Percentiles rank a stretch among this genome's conserved stretches.
phyloP scores from a whole-genome alignment of 257 asterid genomes.

The Solanum clarkiae region DNA sequence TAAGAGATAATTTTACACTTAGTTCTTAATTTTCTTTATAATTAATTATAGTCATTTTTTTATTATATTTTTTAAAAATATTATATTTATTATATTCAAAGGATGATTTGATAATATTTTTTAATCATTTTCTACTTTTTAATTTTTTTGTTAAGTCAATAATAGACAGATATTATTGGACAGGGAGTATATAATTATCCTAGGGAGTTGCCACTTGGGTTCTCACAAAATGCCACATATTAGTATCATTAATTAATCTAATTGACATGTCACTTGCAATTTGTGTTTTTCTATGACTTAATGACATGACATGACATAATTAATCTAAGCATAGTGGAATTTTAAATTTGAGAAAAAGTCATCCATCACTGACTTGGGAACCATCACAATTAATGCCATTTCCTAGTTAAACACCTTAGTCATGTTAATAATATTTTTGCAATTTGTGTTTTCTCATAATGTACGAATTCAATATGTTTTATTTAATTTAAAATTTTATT shows the following conservation, averaged over 20 bases:
- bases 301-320: neutral
- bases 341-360: neutral
- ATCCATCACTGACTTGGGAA: neutral
- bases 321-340: neutral
- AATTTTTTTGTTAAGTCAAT: too few relatives aligned
- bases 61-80: too few relatives aligned
- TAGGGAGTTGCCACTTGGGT: neutral
- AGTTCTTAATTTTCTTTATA: too few relatives aligned
- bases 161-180: too few relatives aligned
- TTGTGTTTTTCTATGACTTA: neutral
- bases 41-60: too few relatives aligned
- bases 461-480: too few relatives aligned
- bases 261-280: neutral
- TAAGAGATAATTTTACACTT: too few relatives aligned
- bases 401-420: neutral
- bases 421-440: neutral
- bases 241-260: neutral
- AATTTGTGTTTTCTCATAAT: neutral
- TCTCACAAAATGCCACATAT: neutral
- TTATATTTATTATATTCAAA: too few relatives aligned
- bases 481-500: too few relatives aligned
- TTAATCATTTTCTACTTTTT: too few relatives aligned
- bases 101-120: too few relatives aligned
- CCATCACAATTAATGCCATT: neutral
- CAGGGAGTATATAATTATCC: neutral